Evolutionary conservation across 2,329 filamentous ascomycete genomes (phyloP).

Genomic region (Monosporascus sp.): DNA sequence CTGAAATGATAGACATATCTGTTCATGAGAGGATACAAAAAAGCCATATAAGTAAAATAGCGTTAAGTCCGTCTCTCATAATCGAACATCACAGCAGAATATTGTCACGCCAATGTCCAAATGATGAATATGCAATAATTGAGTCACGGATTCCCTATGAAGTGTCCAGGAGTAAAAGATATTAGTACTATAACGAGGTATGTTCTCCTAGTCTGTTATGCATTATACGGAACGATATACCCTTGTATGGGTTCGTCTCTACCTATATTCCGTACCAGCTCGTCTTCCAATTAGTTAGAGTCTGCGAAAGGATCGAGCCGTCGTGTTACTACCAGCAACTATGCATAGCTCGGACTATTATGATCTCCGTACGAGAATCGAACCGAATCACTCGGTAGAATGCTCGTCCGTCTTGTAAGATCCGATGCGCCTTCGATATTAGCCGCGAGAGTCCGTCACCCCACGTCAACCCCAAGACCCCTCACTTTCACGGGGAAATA

Average conservation of each 20-base stretch:
- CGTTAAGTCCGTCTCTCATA: too few relatives aligned
- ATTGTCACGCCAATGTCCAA: too few relatives aligned
- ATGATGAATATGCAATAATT: neutral
- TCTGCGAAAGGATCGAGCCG: too few relatives aligned
- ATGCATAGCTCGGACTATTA: neutral
- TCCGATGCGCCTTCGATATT: constrained; percentile 20
- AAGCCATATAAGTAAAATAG: too few relatives aligned
- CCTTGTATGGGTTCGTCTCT: too few relatives aligned
- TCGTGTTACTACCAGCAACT: too few relatives aligned
- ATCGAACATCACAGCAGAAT: too few relatives aligned
- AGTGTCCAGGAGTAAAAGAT: neutral
- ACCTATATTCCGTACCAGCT: neutral
- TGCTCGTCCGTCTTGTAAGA: constrained; percentile 7
- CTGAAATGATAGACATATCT: too few relatives aligned
- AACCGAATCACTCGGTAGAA: neutral
- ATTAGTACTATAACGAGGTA: neutral
- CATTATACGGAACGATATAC: too few relatives aligned
- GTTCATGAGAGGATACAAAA: too few relatives aligned
- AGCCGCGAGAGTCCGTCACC: constrained; percentile 23
- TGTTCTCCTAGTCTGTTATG: neutral
- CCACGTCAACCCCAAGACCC: constrained; percentile 13
- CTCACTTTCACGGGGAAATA: constrained; percentile 12
- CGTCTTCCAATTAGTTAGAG: neutral
- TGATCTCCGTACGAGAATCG: neutral
- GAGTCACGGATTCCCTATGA: neutral